A percentile compares a stretch with the other conserved stretches of the same genome.
Evolutionary conservation across 345 rosid genomes (phyloP).

Genomic region (Punica granatum): DNA sequence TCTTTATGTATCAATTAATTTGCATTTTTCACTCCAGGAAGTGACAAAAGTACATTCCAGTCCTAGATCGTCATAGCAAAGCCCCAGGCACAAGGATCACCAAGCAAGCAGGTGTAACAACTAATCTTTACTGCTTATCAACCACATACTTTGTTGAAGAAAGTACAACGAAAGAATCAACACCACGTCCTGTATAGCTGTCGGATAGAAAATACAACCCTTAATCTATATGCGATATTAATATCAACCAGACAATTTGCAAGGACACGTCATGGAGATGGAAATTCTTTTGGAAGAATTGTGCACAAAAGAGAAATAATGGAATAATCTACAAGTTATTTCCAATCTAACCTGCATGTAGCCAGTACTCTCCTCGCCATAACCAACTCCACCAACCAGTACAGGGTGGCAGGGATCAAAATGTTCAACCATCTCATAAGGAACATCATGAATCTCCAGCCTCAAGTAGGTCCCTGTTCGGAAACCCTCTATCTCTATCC

Average conservation of each 20-base stretch:
- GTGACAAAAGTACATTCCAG: neutral
- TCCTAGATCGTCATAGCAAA: neutral
- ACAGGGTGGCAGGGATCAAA: constrained; percentile 88
- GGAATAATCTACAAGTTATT: neutral
- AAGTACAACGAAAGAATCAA: neutral
- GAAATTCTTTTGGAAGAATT: neutral
- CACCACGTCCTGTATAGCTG: neutral
- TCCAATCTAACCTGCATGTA: constrained; percentile 79
- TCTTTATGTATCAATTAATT: too few species aligned
- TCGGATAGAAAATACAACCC: too few species aligned
- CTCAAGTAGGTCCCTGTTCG: constrained; percentile 74
- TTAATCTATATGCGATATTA: neutral
- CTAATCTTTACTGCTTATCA: neutral
- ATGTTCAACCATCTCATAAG: constrained; percentile 87
- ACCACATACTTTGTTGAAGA: neutral
- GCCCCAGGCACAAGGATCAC: neutral
- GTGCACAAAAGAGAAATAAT: neutral
- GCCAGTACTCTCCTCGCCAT: constrained; percentile 84
- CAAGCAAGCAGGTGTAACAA: neutral
- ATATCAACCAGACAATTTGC: neutral
- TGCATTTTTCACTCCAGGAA: neutral
- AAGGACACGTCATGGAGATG: neutral
- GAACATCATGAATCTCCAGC: constrained; percentile 84
- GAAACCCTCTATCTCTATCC: constrained; percentile 83
- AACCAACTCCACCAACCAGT: constrained; percentile 81